Evolutionary conservation across 169 alveolate genomes (phyloP).

Genomic region (Theileria equi): DNA sequence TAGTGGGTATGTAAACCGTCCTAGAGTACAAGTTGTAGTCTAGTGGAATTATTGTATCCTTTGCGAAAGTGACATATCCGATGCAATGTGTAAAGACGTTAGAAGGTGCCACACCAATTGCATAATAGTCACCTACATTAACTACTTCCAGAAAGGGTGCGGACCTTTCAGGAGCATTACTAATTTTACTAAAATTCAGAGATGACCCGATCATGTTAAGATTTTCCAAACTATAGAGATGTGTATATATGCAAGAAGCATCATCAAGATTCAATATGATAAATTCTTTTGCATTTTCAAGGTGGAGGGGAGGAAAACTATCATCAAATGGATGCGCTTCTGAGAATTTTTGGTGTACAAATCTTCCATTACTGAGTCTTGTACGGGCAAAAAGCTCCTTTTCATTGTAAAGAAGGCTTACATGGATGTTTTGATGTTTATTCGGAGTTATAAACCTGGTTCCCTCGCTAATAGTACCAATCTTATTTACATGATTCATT

Average conservation of each 20-base stretch:
- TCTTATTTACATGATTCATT: constrained; percentile 11
- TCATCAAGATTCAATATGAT: too few relatives aligned
- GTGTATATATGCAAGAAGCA: too few relatives aligned
- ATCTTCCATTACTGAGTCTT: neutral
- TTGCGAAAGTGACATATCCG: constrained; percentile 19
- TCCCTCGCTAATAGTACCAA: constrained; percentile 26
- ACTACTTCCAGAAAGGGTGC: too few relatives aligned
- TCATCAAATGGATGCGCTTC: neutral
- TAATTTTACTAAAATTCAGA: too few relatives aligned
- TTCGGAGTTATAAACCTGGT: constrained; percentile 3
- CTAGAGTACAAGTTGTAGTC: constrained; percentile 10
- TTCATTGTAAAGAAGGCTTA: neutral
- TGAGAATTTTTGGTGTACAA: neutral
- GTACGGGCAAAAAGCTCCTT: constrained; percentile 4
- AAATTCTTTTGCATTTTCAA: neutral
- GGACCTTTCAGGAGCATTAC: too few relatives aligned
- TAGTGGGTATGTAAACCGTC: constrained; percentile 1
- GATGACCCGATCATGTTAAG: too few relatives aligned
- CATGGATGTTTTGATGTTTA: neutral
- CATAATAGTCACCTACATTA: constrained; percentile 15
- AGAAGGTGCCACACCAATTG: constrained; percentile 21
- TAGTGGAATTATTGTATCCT: neutral
- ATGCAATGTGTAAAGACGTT: constrained; percentile 11
- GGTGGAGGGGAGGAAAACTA: neutral
- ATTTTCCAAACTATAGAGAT: too few relatives aligned